phyloP scores from a whole-genome alignment of 75 land plant genomes.

The Cryptomeria japonica region DNA sequence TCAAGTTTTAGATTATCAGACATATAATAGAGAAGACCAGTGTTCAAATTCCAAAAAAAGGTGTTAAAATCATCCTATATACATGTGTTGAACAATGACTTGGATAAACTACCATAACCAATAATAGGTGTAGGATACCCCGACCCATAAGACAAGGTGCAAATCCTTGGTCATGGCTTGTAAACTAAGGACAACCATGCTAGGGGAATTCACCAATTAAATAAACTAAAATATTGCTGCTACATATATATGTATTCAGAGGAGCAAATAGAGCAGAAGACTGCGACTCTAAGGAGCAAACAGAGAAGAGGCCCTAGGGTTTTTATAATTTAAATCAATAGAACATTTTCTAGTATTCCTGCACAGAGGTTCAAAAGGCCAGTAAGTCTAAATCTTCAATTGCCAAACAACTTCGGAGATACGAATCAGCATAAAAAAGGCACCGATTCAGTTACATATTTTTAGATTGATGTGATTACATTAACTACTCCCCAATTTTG shows the following conservation, averaged over 20 bases:
- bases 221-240: background rate
- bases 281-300: too few relatives aligned
- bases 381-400: background rate
- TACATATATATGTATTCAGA: background rate
- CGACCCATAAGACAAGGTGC: too few relatives aligned
- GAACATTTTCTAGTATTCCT: background rate
- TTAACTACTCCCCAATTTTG: background rate
- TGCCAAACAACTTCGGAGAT: background rate
- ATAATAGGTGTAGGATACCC: too few relatives aligned
- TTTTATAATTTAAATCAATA: background rate
- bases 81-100: too few relatives aligned
- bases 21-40: too few relatives aligned
- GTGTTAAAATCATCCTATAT: too few relatives aligned
- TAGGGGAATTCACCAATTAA: too few relatives aligned
- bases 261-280: background rate
- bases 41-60: too few relatives aligned
- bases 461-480: background rate
- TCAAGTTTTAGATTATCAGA: too few relatives aligned
- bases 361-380: background rate
- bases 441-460: background rate
- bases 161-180: too few relatives aligned
- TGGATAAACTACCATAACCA: too few relatives aligned
- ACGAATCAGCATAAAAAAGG: background rate
- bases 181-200: too few relatives aligned
- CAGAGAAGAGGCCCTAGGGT: background rate